phyloP scores from a whole-genome alignment of 179 eudicot species.

The Silene coronaria region DNA sequence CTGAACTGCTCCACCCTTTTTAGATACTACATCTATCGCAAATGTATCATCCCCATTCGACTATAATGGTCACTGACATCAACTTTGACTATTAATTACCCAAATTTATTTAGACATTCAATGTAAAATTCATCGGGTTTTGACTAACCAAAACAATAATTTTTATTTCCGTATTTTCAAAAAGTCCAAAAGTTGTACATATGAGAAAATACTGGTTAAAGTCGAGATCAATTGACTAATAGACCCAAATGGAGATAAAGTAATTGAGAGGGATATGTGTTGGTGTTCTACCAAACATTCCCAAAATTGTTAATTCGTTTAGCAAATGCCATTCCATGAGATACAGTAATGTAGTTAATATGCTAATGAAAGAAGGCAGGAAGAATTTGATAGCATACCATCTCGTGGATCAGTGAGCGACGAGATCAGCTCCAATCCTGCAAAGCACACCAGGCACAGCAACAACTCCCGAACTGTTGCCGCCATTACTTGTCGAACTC shows the following conservation, averaged over 20 bases:
- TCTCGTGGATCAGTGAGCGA: slow-evolving; percentile 51
- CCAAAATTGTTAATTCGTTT: no score
- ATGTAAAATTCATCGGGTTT: background rate
- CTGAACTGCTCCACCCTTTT: no score
- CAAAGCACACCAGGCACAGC: slow-evolving; percentile 25
- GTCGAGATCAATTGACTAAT: no score
- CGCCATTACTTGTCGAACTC: slow-evolving; percentile 11
- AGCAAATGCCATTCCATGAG: no score
- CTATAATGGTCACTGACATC: no score
- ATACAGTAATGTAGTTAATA: no score
- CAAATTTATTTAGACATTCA: background rate
- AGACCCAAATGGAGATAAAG: no score
- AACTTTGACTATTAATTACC: background rate
- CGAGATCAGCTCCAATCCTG: slow-evolving; percentile 27
- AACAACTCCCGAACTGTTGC: slow-evolving; percentile 12
- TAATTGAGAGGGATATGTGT: no score
- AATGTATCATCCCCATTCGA: no score
- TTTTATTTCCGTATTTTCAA: background rate
- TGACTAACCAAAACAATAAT: background rate
- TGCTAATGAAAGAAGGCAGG: background rate
- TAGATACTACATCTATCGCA: no score
- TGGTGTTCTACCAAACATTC: no score
- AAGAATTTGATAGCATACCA: slow-evolving; percentile 30
- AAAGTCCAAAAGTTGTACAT: background rate
- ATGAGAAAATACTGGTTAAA: no score